Evolutionary conservation across 345 rosid species (phyloP), one percentile per base, ranked within the genome.

Genomic region (Pistacia atlantica): DNA sequence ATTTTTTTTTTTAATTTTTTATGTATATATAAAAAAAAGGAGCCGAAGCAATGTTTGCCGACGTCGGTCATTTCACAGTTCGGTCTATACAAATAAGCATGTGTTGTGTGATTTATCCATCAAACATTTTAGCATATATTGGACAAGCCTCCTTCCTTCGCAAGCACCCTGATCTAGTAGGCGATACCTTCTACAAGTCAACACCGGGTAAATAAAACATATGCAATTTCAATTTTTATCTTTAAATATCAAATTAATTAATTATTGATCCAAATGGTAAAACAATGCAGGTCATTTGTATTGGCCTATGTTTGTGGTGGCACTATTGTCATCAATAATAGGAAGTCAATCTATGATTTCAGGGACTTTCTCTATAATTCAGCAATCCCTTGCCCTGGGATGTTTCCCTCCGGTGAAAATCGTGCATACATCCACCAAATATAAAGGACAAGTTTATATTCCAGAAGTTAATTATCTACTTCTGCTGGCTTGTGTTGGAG

Each of bases 281-380:
- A 68, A 25, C 3, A 3, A 42, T 61, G 80, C 85, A 88, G 90
- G 31, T 11, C 11, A 73, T 31, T 7, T 88, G 11, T 84, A 80
- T 61, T 88, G 92, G 92, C 92, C 94, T 37, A 81, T 85, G 85
- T 87, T 88, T 56, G 74, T 79, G 33, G 38, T 88, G 18, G 83
- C 89, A 0, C 76, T 87, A 11, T 11, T 80, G 52, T 88, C 89
- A 2, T 52, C 94, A 3, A 81, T 87, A 66, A 83, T 89, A 38
- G 90, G 91, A 3, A 90, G 91, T 54, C 89, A 89, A 59, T 86
- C 92, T 0, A 79, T 89, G 83, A 90, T 87, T 46, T 90, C 92
- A 0, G 91, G 83, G 1, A 74, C 92, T 0, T 90, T 88, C 83
- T 86, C 92, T 0, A 87, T 87, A 17, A 79, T 89, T 71, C 89